Evolutionary conservation across 2,329 filamentous ascomycete genomes (phyloP).

Genomic region (Fusarium secorum): DNA sequence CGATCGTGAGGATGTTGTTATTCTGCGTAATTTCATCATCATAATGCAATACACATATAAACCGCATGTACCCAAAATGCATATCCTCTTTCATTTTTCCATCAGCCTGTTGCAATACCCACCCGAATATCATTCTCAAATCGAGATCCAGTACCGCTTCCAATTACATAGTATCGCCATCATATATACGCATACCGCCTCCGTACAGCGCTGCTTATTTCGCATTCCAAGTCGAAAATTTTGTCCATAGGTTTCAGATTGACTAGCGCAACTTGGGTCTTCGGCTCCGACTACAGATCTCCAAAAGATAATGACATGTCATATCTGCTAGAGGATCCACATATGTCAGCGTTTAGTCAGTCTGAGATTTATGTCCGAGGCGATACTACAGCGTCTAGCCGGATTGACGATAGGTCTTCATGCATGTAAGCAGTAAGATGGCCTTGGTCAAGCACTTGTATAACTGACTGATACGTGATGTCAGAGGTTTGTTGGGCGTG

Average conservation of each 20-base stretch:
- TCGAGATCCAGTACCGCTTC: accelerated
- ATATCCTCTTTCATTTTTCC: background rate
- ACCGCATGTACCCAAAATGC: too few species aligned
- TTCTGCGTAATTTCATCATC: too few species aligned
- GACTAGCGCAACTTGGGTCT: background rate
- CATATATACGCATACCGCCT: background rate
- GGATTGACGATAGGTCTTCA: background rate
- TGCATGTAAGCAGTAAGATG: background rate
- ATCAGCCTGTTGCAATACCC: background rate
- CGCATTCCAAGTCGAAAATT: accelerated
- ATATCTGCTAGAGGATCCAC: background rate
- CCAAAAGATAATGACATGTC: background rate
- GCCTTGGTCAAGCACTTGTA: background rate
- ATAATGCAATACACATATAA: too few species aligned
- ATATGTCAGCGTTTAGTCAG: background rate
- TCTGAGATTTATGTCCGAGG: background rate
- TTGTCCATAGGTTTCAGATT: background rate
- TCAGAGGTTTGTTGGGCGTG: background rate
- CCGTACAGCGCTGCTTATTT: too few species aligned
- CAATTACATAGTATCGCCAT: background rate
- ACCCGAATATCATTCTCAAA: too few species aligned
- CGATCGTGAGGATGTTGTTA: background rate
- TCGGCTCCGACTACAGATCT: too few species aligned
- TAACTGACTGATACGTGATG: background rate
- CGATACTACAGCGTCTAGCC: background rate